Conservation (phyloP, 331 rosid genomes). For the Spiraea crenata region DNA sequence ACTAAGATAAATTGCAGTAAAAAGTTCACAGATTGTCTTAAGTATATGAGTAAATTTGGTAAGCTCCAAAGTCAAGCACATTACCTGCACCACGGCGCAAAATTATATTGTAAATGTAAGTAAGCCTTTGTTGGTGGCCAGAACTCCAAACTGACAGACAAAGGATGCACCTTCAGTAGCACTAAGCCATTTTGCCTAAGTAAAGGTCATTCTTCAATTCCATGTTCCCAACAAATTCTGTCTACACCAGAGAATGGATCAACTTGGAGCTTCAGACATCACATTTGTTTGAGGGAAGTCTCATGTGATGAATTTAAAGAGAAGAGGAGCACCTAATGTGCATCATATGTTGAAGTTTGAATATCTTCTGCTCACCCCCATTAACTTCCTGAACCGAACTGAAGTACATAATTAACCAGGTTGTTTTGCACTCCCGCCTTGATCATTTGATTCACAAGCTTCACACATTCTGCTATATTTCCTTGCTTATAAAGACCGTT, state of each 20-base stretch:
- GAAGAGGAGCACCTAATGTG: not conserved
- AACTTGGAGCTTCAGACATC: not conserved
- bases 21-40: not conserved
- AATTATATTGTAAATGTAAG: not conserved
- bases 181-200: not conserved
- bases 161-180: not conserved
- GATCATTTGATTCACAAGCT: constrained; percentile 25
- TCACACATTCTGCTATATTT: constrained; percentile 19
- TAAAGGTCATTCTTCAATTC: not conserved
- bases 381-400: constrained; percentile 15
- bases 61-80: not conserved
- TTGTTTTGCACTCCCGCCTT: constrained; percentile 14
- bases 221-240: not conserved
- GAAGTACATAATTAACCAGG: constrained; percentile 6
- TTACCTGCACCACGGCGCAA: constrained; percentile 9
- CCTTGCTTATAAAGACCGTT: constrained; percentile 33
- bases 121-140: not conserved
- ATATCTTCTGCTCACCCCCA: not conserved
- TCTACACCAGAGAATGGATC: not conserved
- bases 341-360: not conserved
- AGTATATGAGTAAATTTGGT: not conserved
- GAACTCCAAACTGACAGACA: constrained; percentile 1
- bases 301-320: no score
- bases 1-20: not conserved
- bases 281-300: no score